A percentile compares a stretch with the other conserved stretches of the same genome.
phyloP scores from a whole-genome alignment of 2,329 filamentous ascomycete species.

The Ceratocystis huliohia region DNA sequence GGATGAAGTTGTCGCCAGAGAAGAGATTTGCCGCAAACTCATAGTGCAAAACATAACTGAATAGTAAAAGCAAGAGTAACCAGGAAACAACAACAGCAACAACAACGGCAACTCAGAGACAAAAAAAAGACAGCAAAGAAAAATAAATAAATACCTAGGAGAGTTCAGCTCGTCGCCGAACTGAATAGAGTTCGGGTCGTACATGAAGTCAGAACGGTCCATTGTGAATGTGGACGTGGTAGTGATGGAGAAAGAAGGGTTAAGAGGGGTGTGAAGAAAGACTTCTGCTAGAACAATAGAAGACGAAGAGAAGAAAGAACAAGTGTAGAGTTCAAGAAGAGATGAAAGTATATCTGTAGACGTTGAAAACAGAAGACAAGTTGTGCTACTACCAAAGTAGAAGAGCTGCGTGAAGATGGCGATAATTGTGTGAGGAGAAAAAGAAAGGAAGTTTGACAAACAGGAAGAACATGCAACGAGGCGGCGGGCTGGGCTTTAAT shows the following conservation, averaged over 20 bases:
- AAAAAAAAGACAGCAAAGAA: conserved; percentile 27
- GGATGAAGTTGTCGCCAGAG: conserved; percentile 8
- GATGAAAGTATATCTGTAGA: not conserved
- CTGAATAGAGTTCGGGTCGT: conserved; percentile 24
- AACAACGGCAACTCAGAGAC: conserved; percentile 26
- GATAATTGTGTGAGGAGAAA: conserved; percentile 11
- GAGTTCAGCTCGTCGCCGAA: conserved; percentile 48
- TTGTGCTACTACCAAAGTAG: conserved; percentile 5
- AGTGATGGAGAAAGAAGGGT: not conserved
- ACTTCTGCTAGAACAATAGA: not conserved
- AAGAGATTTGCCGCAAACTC: conserved; percentile 23
- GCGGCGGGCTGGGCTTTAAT: not conserved
- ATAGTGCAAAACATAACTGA: conserved; percentile 26
- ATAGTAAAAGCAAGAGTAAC: conserved; percentile 23
- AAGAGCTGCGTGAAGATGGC: conserved; percentile 5
- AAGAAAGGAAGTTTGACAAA: conserved; percentile 5
- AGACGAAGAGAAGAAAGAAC: not conserved
- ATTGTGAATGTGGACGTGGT: conserved; percentile 13
- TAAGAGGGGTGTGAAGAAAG: not conserved
- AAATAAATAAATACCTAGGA: conserved; percentile 49
- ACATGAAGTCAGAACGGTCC: conserved; percentile 18
- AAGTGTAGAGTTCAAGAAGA: conserved; percentile 2
- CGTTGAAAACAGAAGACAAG: conserved; percentile 7
- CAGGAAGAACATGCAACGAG: conserved; percentile 1
- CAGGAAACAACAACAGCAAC: conserved; percentile 18